Base-by-base conservation (phyloP, 2,329 filamentous ascomycete genomes). In the Aspergillus quadricinctus region DNA sequence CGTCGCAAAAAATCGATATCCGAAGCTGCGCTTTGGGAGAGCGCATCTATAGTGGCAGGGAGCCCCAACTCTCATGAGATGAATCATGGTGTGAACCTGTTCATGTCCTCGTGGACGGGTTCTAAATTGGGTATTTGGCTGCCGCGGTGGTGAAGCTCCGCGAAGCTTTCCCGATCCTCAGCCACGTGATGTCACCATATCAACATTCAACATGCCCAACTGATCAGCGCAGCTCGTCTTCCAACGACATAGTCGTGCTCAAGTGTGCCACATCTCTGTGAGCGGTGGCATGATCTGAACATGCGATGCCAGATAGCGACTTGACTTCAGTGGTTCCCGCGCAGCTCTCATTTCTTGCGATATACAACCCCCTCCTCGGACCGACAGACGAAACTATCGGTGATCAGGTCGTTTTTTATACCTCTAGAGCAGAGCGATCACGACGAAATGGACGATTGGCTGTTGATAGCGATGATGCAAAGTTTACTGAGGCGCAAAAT, bases 381-480 rank as follows among this genome's bases (percentile, higher is more conserved):
- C 81, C 71, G 37, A 83, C 82, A 72, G 88, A 92, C 70, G 88
- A 91, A 69, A 88, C 86, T 2, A 78, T 92, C 61, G 79, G 83
- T 51, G 82, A 93, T 65, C 90, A 99, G 76, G 90, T 97, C 61
- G 90, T 97, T 64, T 99, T 96, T 79, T 97, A 96, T 77, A 88
- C 89, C 66, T 91, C 90, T 5, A 68, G 67, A 54, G 60, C 69
- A 28, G 68, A 57, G 49, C 64, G 70, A 60, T 62, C 66, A 51
- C 67, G 67, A 59, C 55, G 55, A 49, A 56, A 57, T 41, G 61
- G 61, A 50, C 61, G 53, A 45, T 57, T 59, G 2, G 25, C 50
- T 7, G 41, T 21, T 2, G 61, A 69, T 52, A 62, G 66, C 46
- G 61, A 66, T 40, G 64, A 65, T 50, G 72, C 66, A 41, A 66